phyloP scores from a whole-genome alignment of 768 basidiomycete species.

The Collybia sordida region DNA sequence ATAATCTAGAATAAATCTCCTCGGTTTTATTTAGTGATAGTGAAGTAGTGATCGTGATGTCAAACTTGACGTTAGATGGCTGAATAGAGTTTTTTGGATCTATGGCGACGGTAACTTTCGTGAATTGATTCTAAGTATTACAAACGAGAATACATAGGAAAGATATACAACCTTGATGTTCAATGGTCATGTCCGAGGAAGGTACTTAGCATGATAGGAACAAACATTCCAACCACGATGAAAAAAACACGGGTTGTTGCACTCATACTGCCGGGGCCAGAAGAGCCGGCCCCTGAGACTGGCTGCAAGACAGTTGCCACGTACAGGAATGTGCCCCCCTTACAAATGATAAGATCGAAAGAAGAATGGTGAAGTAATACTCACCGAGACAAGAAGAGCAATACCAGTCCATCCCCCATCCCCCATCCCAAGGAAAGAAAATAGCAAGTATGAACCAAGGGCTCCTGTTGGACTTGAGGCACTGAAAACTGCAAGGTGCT shows the following conservation, averaged over 20 bases:
- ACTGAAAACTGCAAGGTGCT: slow-evolving; percentile 76
- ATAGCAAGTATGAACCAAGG: slow-evolving; percentile 67
- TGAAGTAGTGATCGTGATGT: too few species aligned
- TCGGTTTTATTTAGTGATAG: too few species aligned
- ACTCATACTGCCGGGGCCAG: slow-evolving; percentile 41
- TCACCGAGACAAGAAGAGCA: slow-evolving; percentile 82
- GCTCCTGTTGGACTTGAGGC: slow-evolving; percentile 85
- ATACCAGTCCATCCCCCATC: slow-evolving; percentile 65
- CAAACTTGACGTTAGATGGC: too few species aligned
- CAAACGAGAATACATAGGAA: slow-evolving; percentile 2
- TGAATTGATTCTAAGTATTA: background rate
- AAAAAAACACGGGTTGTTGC: slow-evolving; percentile 48
- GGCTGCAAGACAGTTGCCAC: slow-evolving; percentile 91
- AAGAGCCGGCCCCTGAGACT: slow-evolving; percentile 43
- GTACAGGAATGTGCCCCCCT: slow-evolving; percentile 92
- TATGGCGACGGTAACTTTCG: background rate
- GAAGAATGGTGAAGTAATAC: too few species aligned
- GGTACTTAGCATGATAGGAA: slow-evolving; percentile 60
- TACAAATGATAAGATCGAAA: too few species aligned
- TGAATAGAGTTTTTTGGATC: too few species aligned
- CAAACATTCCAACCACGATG: slow-evolving; percentile 67
- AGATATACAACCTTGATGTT: background rate
- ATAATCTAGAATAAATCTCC: too few species aligned
- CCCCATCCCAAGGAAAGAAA: slow-evolving; percentile 53
- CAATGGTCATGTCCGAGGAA: slow-evolving; percentile 65